Base-by-base conservation (phyloP, 2,329 filamentous ascomycete genomes). In the Cladosporium velox region DNA sequence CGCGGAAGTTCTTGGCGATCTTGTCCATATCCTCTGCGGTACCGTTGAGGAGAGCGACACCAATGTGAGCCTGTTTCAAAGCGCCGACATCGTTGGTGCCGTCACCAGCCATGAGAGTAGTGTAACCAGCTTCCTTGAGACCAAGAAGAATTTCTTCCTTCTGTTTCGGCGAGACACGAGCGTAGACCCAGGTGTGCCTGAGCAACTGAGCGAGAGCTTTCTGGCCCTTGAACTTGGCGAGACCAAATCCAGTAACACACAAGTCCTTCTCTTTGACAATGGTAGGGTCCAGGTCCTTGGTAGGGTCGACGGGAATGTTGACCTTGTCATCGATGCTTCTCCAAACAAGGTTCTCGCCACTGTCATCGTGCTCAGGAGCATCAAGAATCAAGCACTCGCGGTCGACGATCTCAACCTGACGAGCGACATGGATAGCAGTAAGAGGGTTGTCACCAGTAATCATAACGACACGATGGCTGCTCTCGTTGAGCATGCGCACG, bases 141-240 rank as follows among this genome's bases (percentile, higher is more conserved):
- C 95, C 95, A 26, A 97, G 87, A n/a, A 99, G 85, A 75, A 99
- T 98, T 64, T 98, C 93, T 79, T 99, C 95, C 83, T 99, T 99
- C 76, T 99, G 95, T 84, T 97, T 97, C 10, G 95, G 95, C 1
- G 95, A 99, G 11, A 99, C 95, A 75, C 95, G 92, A 71, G 95
- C 95, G 76, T 99, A 99, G 4, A 99, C 95, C 95, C 95, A 99
- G 15, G 93, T 89, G 79, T 98, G 87, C 59, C 93, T 90, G 35
- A 98, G 85, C 60, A 99, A 85, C 65, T 91, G 87, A 63, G 86
- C 84, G 80, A 93, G 90, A 59, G 88, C 92, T 65, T 86, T 79
- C 75, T 97, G 90, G 65, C 87, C 91, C 79, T 91, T 91, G 84
- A 96, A 96, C 77, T 96, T 95, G 62, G 90, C 86, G 62, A 99